A percentile compares a stretch with the other conserved stretches of the same genome.
Conservation (phyloP, 2,329 filamentous ascomycete genomes). For the Pestalotiopsis fici region DNA sequence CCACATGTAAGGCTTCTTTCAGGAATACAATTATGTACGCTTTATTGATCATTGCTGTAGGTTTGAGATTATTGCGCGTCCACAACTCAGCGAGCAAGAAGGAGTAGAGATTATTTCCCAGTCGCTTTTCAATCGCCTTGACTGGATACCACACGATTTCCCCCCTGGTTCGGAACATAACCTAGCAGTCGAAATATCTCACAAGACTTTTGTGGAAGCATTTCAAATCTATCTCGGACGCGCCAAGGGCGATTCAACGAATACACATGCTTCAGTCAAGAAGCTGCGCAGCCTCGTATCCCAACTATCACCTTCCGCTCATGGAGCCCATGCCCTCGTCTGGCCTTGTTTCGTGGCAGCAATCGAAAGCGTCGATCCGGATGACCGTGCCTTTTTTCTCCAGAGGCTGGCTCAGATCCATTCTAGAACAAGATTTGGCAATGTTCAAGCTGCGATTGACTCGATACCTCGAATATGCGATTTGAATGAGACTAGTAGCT, state of each 20-base stretch:
- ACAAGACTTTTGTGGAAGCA: constrained; percentile 4
- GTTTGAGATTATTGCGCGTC: constrained; percentile 5
- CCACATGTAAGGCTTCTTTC: neutral
- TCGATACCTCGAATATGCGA: constrained; percentile 35
- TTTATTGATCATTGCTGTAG: neutral
- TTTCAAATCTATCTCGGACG: neutral
- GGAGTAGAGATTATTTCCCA: constrained; percentile 2
- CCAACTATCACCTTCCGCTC: constrained; percentile 24
- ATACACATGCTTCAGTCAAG: constrained; percentile 21
- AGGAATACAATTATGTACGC: neutral
- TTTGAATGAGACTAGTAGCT: constrained; percentile 12
- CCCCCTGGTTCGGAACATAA: neutral
- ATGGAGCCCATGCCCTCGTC: constrained; percentile 37
- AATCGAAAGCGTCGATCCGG: constrained; percentile 34
- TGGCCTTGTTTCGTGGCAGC: constrained; percentile 43
- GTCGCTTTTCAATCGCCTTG: neutral
- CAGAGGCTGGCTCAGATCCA: constrained; percentile 29
- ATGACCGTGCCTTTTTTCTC: constrained; percentile 36
- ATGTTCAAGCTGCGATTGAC: constrained; percentile 35
- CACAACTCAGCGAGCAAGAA: constrained; percentile 1
- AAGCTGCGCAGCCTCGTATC: constrained; percentile 29
- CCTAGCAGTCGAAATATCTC: neutral
- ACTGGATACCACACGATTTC: constrained; percentile 2
- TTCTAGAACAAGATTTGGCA: constrained; percentile 34
- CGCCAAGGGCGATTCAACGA: constrained; percentile 12